A percentile compares a stretch with the other conserved stretches of the same genome.
These are phyloP conservation scores for Butyriboletus regius DNA, from an alignment of 1,284 basidiomycete genomes.

Conservation along the genomic window DNA sequence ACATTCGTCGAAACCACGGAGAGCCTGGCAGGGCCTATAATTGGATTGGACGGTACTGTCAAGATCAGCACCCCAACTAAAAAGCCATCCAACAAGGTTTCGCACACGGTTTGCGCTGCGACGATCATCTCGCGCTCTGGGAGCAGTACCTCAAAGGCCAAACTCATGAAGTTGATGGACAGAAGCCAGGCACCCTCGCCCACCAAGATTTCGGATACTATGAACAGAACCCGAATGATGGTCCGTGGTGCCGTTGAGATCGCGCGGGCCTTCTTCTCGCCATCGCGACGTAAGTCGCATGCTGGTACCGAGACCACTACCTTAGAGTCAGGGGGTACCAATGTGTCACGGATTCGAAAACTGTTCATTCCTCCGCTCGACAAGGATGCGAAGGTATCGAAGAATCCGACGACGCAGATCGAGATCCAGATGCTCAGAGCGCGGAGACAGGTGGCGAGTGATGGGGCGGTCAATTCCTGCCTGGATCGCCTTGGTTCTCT, in stretches of 20 bases:
- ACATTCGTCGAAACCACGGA: neutral
- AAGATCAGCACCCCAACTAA: neutral
- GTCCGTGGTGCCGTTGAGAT: neutral
- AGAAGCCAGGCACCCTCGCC: too few species aligned
- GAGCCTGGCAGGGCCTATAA: neutral
- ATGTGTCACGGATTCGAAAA: neutral
- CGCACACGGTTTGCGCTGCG: neutral
- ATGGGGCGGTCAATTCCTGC: neutral
- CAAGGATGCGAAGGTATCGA: neutral
- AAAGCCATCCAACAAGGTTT: neutral
- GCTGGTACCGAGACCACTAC: neutral
- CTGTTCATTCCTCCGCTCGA: constrained; percentile 1
- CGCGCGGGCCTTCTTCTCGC: neutral
- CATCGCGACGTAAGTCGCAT: neutral
- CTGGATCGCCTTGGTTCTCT: neutral
- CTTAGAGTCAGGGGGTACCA: neutral
- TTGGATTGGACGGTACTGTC: neutral
- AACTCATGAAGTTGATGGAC: too few species aligned
- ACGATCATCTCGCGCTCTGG: neutral
- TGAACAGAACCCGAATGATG: neutral
- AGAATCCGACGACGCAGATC: neutral
- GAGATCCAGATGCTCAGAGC: neutral
- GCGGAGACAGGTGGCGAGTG: neutral
- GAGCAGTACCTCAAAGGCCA: neutral
- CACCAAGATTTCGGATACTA: neutral